Evolutionary conservation across 129 eudicot genomes (phyloP).

Genomic region (Silybum marianum): DNA sequence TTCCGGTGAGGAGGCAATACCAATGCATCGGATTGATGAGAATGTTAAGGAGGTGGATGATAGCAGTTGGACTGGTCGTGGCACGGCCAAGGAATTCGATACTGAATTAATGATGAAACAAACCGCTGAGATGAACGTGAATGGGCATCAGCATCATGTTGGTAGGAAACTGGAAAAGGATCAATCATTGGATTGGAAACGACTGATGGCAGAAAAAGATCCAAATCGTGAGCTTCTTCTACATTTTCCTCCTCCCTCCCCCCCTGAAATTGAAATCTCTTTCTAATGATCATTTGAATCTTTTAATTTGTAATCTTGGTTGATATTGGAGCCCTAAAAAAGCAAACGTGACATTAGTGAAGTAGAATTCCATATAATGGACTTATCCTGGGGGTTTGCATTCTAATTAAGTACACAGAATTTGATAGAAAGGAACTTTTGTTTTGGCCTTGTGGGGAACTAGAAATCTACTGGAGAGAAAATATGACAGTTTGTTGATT

Average conservation of each 20-base stretch:
- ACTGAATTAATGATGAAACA: constrained; percentile 29
- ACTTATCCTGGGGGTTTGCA: neutral
- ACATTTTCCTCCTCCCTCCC: neutral
- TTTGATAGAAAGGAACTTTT: neutral
- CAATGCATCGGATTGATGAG: constrained; percentile 43
- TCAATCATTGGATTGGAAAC: constrained; percentile 73
- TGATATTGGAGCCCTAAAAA: constrained; percentile 17
- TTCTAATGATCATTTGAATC: neutral
- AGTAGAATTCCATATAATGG: constrained; percentile 1
- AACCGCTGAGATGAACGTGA: constrained; percentile 32
- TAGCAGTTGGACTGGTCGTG: constrained; percentile 24
- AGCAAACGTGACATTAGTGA: constrained; percentile 13
- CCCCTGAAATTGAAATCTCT: neutral
- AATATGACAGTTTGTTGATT: neutral
- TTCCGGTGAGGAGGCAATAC: constrained; percentile 12
- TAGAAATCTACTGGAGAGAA: constrained; percentile 5
- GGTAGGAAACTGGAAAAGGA: constrained; percentile 59
- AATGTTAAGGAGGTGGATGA: constrained; percentile 39
- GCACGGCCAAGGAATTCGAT: constrained; percentile 32
- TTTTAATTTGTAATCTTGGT: constrained; percentile 2
- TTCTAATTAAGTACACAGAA: neutral
- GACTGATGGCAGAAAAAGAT: constrained; percentile 56
- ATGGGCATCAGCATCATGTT: constrained; percentile 45
- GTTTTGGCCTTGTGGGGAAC: neutral
- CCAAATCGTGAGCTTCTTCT: constrained; percentile 52